A percentile compares a stretch with the other conserved stretches of the same genome.
These are phyloP conservation scores for Cercospora citrullina DNA, from an alignment of 2,329 filamentous ascomycete genomes.

Conservation along the genomic window DNA sequence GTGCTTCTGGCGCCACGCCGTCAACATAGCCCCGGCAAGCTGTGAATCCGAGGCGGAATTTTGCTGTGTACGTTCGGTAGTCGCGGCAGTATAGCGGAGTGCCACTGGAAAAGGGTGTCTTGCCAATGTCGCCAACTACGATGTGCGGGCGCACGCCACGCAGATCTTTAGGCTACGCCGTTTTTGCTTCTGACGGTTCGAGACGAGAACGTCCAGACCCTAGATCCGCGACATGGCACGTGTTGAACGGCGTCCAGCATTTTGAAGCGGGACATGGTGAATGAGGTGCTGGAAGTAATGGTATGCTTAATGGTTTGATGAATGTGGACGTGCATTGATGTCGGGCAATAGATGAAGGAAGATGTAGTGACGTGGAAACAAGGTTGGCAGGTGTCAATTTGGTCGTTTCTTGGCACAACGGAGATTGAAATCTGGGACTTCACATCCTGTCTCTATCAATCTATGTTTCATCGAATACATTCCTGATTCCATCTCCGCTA, in stretches of 20 bases:
- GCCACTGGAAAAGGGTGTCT: neutral
- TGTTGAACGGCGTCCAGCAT: neutral
- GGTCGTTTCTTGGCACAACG: neutral
- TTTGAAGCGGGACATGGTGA: neutral
- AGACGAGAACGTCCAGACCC: neutral
- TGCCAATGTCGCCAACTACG: neutral
- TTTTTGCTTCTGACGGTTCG: constrained; percentile 1
- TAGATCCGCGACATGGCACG: neutral
- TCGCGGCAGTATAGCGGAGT: neutral
- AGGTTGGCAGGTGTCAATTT: neutral
- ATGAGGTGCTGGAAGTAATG: neutral
- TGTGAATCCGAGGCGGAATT: neutral
- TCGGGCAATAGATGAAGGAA: neutral
- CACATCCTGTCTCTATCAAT: neutral
- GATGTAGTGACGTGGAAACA: neutral
- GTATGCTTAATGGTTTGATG: neutral
- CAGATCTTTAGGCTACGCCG: neutral
- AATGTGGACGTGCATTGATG: neutral
- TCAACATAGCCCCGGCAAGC: constrained; percentile 5
- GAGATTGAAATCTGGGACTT: neutral
- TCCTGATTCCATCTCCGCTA: neutral
- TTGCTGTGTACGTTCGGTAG: neutral
- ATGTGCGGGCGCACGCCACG: constrained; percentile 1
- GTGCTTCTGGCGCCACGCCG: neutral
- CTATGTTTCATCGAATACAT: neutral